Conservation (phyloP, 2,329 filamentous ascomycete genomes). For the Sarocladiaceae sp. region DNA sequence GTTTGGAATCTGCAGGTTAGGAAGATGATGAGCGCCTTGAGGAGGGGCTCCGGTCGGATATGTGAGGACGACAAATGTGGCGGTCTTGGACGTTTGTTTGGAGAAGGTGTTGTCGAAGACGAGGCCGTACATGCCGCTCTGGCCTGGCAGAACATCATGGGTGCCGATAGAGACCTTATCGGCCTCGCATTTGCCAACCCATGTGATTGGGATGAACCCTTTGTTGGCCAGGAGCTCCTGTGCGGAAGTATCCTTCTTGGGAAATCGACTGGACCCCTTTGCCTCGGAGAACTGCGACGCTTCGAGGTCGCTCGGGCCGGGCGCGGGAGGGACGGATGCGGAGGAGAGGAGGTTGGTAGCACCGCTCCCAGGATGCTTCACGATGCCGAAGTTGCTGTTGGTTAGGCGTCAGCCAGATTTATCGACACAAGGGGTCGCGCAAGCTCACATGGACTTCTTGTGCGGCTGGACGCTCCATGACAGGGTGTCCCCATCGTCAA, state of each 20-base stretch:
- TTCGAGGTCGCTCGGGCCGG: slow-evolving; percentile 32
- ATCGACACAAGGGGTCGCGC: neutral
- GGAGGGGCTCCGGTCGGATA: slow-evolving; percentile 80
- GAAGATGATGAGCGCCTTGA: slow-evolving; percentile 65
- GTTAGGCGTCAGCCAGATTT: slow-evolving; percentile 13
- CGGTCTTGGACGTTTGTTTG: slow-evolving; percentile 88
- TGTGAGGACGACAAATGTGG: slow-evolving; percentile 88
- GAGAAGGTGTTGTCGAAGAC: slow-evolving; percentile 99
- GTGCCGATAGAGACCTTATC: slow-evolving; percentile 91
- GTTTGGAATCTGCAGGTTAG: slow-evolving; percentile 42
- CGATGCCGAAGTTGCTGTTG: slow-evolving; percentile 82
- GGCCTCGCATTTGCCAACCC: slow-evolving; percentile 93
- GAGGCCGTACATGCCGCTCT: slow-evolving; percentile 90
- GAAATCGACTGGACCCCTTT: slow-evolving; percentile 38
- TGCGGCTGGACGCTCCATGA: slow-evolving; percentile 97
- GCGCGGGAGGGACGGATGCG: slow-evolving; percentile 13
- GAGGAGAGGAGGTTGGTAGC: slow-evolving; percentile 39
- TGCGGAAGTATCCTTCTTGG: slow-evolving; percentile 54
- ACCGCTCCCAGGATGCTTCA: slow-evolving; percentile 85
- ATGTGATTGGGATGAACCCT: slow-evolving; percentile 66
- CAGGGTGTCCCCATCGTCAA: slow-evolving; percentile 83
- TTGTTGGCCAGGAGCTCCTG: slow-evolving; percentile 59
- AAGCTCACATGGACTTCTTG: slow-evolving; percentile 80
- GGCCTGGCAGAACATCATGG: slow-evolving; percentile 66
- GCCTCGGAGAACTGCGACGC: slow-evolving; percentile 28